Conservation (phyloP, 495 filamentous ascomycete species). For the Neurospora hispaniola region DNA sequence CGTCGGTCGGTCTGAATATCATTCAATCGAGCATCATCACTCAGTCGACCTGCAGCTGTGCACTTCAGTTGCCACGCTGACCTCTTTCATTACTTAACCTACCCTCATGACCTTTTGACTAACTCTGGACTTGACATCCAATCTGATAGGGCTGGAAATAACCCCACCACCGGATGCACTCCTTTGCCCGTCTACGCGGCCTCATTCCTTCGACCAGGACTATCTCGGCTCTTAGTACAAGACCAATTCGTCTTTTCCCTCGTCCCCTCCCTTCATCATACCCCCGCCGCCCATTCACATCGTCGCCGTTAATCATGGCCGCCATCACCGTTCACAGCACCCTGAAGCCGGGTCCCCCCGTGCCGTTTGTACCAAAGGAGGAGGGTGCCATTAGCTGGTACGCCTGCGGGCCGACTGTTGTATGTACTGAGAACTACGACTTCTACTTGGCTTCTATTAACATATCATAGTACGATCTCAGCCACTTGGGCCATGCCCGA, state of each 20-base stretch:
- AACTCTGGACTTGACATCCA: neutral
- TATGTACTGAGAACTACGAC: neutral
- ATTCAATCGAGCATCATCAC: too few relatives aligned
- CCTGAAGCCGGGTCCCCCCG: constrained; percentile 56
- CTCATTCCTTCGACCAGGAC: constrained; percentile 1
- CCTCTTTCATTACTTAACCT: constrained; percentile 3
- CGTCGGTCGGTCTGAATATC: neutral
- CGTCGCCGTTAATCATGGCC: constrained; percentile 25
- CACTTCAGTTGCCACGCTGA: constrained; percentile 17
- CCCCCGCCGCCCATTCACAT: neutral
- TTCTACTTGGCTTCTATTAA: neutral
- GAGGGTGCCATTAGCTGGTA: constrained; percentile 76
- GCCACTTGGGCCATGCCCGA: constrained; percentile 40
- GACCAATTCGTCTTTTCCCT: constrained; percentile 8
- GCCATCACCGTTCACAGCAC: constrained; percentile 65
- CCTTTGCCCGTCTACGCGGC: constrained; percentile 10
- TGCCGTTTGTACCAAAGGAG: constrained; percentile 66
- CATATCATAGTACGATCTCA: neutral
- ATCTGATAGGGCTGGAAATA: neutral
- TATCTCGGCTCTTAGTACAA: neutral
- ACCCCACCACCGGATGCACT: constrained; percentile 15
- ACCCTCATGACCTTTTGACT: neutral
- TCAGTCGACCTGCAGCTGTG: too few relatives aligned
- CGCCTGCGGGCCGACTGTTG: constrained; percentile 73
- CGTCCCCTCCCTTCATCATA: neutral